Base-by-base conservation (phyloP, 768 basidiomycete species). In the Neoboletus magnificus region DNA sequence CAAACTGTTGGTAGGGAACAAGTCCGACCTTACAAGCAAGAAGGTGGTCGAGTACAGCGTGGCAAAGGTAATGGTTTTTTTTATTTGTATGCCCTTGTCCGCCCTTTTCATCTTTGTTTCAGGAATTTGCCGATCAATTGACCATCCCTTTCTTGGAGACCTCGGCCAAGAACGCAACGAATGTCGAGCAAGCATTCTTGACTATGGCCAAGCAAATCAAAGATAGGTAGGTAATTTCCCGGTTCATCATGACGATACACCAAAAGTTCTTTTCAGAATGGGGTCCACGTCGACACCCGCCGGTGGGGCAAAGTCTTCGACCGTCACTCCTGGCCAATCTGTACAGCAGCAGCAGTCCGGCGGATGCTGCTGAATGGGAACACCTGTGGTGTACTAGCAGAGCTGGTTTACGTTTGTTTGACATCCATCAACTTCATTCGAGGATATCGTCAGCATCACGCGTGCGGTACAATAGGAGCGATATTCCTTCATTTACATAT, bases 161-260 rank as follows among this genome's bases (percentile, higher is more conserved):
- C 13, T 93, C 91, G n/a, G 97, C 97, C 35, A 98, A 98, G 89
- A 93, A 91, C 66, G 93, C 95, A 50, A 95, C 94, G 58, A 97
- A 97, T 65, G 97, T 99, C 57, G 97, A 99, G 73, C 93, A 99
- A 74, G 95, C 97, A 6, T 99, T 99, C 84, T 86, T 98, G 80
- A 95, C 94, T 30, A 92, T 99, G 84, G 95, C 97, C 4, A 91
- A 96, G 79, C 91, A 93, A 75, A 93, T 93, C 71, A 93, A 93
- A 72, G 91, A 93, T 73, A 85, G 91, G 91, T 89, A 65, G 32
- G 82, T 60, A 3, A 22, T 12, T 37, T 10, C 10, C 42, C 13
- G 18, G 5, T 16, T 27, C 11, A 35, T 32, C 23, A 33, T 45
- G 37, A 44, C 12, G 33, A 36, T 18, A 30, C 52, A 13, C 48